Base-by-base conservation (phyloP, 768 basidiomycete species). In the Gyrodon lividus region DNA sequence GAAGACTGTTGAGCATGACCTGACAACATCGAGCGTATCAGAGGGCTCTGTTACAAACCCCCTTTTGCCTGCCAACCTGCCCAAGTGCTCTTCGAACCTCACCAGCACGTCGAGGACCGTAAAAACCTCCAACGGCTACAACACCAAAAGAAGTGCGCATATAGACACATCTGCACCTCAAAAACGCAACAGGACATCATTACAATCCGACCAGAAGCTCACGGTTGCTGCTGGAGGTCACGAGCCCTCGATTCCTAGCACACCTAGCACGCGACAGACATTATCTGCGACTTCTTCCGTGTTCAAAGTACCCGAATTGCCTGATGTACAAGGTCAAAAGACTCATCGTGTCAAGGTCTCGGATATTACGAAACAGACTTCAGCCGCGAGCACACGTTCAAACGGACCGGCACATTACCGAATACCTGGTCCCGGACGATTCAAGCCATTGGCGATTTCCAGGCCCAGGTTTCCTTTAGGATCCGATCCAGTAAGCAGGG, bases 61-160 rank as follows among this genome's bases (percentile, higher is more conserved):
- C 22, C 40, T 26, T 13, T 28, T 35, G 1, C 33, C 24, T 14
- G 35, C 31, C 10, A 22, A 26, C 12, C 24, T 6, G 8, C 6
- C 38, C 9, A 8, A 24, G 35, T 22, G 43, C 4, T 12, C 30
- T 4, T 53, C 45, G 16, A 41, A 19, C 12, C 46, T 5, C 19
- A 17, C 24, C 12, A 26, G 31, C 24, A 20, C 47, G 28, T 17
- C 42, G 13, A 45, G n/a, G 22, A 43, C 41, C 8, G 34, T 24
- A 26, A 35, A 2, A 43, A 1, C 30, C 42, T 17, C 24, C n/a
- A 31, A 31, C 10, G 16, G 28, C 12, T 30, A 43, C 1, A 16
- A 43, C 30, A 28, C 53, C 44, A 67, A 65, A 55, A 56, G 54
- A 23, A 43, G 43, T 1, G 56, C 55, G 62, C 62, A 59, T 59